Percentiles rank a stretch among this genome's conserved stretches.
Evolutionary conservation across 441 rosid species (phyloP).

Genomic region (Pelargonium exstipulatum): DNA sequence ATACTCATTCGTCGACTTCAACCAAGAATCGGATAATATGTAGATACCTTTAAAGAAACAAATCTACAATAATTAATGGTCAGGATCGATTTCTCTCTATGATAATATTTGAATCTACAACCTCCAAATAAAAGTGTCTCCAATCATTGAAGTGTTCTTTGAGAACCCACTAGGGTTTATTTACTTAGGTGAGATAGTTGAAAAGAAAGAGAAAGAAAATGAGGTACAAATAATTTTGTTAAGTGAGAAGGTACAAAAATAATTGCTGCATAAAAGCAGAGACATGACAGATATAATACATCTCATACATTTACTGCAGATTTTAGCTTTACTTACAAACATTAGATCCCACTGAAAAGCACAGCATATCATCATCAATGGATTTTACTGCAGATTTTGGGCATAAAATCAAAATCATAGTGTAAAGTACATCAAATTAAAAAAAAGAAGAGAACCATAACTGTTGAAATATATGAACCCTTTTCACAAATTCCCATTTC

Average conservation of each 20-base stretch:
- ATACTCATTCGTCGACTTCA: no score
- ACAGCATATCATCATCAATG: not conserved
- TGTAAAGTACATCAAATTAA: not conserved
- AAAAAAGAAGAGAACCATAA: not conserved
- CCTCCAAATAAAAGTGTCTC: no score
- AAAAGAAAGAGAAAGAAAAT: not conserved
- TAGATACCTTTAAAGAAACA: no score
- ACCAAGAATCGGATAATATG: no score
- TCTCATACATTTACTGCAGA: not conserved
- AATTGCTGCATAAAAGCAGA: not conserved
- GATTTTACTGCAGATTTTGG: constrained; percentile 2
- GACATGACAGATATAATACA: no score
- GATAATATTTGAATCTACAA: no score
- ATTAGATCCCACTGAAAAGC: no score
- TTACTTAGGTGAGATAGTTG: no score
- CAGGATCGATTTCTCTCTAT: no score
- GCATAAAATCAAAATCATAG: constrained; percentile 2
- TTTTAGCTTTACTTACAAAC: not conserved
- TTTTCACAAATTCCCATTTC: not conserved
- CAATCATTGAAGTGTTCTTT: no score
- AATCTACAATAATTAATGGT: no score
- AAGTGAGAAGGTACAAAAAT: not conserved
- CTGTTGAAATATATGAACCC: not conserved
- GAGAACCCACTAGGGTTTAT: no score
- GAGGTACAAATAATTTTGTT: not conserved